phyloP scores from a whole-genome alignment of 257 asterid species.

The Haberlea rhodopensis region DNA sequence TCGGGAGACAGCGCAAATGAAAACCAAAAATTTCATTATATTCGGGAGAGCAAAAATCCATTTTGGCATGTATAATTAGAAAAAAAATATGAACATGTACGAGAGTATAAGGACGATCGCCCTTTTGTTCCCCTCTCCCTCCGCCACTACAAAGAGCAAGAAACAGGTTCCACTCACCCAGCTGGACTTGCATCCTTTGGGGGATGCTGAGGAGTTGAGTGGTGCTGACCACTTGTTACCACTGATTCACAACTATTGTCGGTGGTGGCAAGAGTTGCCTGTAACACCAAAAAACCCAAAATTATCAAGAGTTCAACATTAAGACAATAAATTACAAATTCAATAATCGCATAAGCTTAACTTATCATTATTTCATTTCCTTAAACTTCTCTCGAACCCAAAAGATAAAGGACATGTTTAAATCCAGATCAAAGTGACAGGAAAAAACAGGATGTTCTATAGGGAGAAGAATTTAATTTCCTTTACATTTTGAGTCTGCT shows the following conservation, averaged over 20 bases:
- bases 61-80: too few species aligned
- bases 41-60: background rate
- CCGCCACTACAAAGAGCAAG: slow-evolving; percentile 6
- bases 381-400: background rate
- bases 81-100: background rate
- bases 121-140: background rate
- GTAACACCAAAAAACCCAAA: slow-evolving; percentile 9
- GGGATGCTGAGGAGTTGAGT: slow-evolving; percentile 84
- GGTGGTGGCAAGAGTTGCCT: slow-evolving; percentile 77
- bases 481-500: slow-evolving; percentile 67
- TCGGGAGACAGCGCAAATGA: background rate
- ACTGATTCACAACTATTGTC: slow-evolving; percentile 95
- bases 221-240: slow-evolving; percentile 95
- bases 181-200: slow-evolving; percentile 99
- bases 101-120: background rate
- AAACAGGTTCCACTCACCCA: slow-evolving; percentile 58
- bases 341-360: background rate
- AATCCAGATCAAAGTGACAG: background rate
- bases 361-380: background rate
- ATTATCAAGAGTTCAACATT: background rate
- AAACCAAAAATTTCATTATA: background rate
- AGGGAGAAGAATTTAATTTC: background rate
- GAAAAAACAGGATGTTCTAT: background rate
- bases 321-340: background rate
- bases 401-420: background rate